These are phyloP conservation scores for Gentiana macrophylla DNA, from an alignment of 257 asterid genomes.

Conservation along the genomic window DNA sequence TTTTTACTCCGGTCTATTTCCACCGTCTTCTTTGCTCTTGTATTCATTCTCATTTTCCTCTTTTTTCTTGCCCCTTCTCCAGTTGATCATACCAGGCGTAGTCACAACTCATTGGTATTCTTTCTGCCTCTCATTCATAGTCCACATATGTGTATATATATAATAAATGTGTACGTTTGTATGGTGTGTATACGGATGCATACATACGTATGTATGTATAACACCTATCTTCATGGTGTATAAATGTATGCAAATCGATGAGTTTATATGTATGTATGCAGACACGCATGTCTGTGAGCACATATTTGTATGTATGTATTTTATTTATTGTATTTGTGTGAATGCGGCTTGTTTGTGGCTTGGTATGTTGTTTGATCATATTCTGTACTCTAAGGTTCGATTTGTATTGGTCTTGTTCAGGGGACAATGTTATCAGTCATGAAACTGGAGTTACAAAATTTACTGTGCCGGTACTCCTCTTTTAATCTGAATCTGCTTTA, in stretches of 20 bases:
- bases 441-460: conserved; percentile 21
- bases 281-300: too few species aligned
- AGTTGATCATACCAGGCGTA: conserved; percentile 27
- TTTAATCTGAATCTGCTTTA: not conserved
- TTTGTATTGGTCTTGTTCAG: conserved; percentile 19
- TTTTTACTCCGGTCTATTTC: conserved; percentile 42
- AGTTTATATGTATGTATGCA: too few species aligned
- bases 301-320: too few species aligned
- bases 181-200: too few species aligned
- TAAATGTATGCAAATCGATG: too few species aligned
- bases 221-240: too few species aligned
- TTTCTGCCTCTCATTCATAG: not conserved
- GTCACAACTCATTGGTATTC: conserved; percentile 17
- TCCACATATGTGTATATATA: not conserved
- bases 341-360: not conserved
- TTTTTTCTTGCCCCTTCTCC: conserved; percentile 76
- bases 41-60: conserved; percentile 42
- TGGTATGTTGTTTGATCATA: not conserved
- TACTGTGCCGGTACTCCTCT: conserved; percentile 53
- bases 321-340: not conserved
- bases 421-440: conserved; percentile 17
- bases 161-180: too few species aligned
- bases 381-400: conserved; percentile 1
- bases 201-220: too few species aligned
- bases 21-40: conserved; percentile 43